phyloP scores from a whole-genome alignment of 2,329 filamentous ascomycete species.

The Didymella segeticola region DNA sequence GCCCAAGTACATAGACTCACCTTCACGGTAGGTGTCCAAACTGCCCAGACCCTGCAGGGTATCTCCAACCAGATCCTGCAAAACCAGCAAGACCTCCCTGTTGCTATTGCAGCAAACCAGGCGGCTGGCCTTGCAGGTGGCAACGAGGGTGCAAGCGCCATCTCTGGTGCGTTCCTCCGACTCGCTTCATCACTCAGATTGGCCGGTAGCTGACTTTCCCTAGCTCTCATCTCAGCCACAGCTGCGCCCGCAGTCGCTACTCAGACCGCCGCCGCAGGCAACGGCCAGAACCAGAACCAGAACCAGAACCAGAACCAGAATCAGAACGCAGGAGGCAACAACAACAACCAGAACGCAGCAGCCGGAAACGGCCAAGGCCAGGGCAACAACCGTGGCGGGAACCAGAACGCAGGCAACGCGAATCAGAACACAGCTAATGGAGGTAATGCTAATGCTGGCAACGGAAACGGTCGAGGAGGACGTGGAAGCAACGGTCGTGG shows the following conservation, averaged over 20 bases:
- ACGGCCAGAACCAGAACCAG: conserved; percentile 21
- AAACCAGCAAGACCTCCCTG: conserved; percentile 60
- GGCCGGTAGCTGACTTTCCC: conserved; percentile 12
- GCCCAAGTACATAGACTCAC: conserved; percentile 31
- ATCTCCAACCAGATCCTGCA: conserved; percentile 58
- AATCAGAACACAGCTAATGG: conserved; percentile 3
- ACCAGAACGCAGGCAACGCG: neutral
- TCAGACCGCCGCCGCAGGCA: conserved; percentile 2
- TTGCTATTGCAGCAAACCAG: conserved; percentile 56
- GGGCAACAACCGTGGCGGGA: neutral
- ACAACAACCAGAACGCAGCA: conserved; percentile 18
- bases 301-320: conserved; percentile 9
- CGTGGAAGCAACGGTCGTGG: conserved; percentile 19
- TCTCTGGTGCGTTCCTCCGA: conserved; percentile 45
- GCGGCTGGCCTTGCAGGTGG: conserved; percentile 50
- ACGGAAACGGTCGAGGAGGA: conserved; percentile 12
- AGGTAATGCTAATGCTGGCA: conserved; percentile 18
- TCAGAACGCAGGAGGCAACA: conserved; percentile 12
- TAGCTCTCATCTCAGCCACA: conserved; percentile 27
- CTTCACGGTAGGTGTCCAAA: conserved; percentile 51
- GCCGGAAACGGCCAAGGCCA: conserved; percentile 8
- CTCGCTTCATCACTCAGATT: neutral
- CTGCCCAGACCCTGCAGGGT: conserved; percentile 54
- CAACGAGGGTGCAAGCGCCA: conserved; percentile 48
- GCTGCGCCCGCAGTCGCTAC: conserved; percentile 6